Evolutionary conservation across 768 basidiomycete genomes (phyloP).

Genomic region (Wakefieldia striispora): DNA sequence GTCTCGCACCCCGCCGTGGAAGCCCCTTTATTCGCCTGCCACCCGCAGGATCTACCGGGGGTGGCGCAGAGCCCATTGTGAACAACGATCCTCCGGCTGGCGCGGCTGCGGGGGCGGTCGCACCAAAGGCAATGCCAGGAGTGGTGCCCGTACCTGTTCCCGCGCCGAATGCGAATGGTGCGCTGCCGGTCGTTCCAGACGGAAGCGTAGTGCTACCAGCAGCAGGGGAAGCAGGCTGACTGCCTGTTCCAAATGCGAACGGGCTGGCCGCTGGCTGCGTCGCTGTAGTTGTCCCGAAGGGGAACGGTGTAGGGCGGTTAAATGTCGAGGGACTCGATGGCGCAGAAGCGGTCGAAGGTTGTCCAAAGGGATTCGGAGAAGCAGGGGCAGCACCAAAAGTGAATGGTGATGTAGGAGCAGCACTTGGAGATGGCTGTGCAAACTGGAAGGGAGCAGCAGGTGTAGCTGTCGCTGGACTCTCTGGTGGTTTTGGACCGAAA

Average conservation of each 20-base stretch:
- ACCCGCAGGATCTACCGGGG: slow-evolving; percentile 35
- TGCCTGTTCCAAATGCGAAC: slow-evolving; percentile 51
- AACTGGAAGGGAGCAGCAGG: slow-evolving; percentile 50
- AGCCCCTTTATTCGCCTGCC: slow-evolving; percentile 53
- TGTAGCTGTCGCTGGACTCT: slow-evolving; percentile 40
- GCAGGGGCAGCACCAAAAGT: slow-evolving; percentile 42
- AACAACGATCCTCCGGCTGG: slow-evolving; percentile 39
- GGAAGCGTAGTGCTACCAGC: slow-evolving; percentile 34
- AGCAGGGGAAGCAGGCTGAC: slow-evolving; percentile 61
- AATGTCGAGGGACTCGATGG: slow-evolving; percentile 62
- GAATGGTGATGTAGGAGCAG: slow-evolving; percentile 42
- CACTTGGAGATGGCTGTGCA: slow-evolving; percentile 35
- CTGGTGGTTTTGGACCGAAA: slow-evolving; percentile 45
- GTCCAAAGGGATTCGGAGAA: slow-evolving; percentile 42
- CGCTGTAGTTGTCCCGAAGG: slow-evolving; percentile 43
- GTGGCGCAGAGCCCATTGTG: slow-evolving; percentile 59
- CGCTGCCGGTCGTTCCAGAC: slow-evolving; percentile 24
- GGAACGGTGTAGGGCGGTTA: slow-evolving; percentile 44
- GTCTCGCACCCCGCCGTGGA: slow-evolving; percentile 41
- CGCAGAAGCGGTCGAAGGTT: slow-evolving; percentile 42
- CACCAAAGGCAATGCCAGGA: slow-evolving; percentile 41
- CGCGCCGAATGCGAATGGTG: slow-evolving; percentile 39
- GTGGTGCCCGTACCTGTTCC: slow-evolving; percentile 33
- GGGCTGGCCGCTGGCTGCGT: slow-evolving; percentile 33
- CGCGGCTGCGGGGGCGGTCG: slow-evolving; percentile 34